A percentile compares a stretch with the other conserved stretches of the same genome.
Conservation (phyloP, 208 protist species). For the Trypanosoma cruzi region DNA sequence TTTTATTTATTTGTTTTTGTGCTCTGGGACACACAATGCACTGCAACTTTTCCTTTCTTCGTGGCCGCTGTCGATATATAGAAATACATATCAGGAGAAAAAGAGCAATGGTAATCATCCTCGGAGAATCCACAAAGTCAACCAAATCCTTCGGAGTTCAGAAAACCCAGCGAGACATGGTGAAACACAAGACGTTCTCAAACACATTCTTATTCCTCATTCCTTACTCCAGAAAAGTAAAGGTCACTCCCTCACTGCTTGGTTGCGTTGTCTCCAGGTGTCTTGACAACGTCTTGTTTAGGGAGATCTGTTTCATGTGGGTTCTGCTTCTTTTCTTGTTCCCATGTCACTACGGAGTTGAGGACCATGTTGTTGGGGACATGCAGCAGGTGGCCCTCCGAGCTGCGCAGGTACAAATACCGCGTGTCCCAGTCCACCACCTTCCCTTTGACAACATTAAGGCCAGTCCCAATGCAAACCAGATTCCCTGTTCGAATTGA, state of each 20-base stretch:
- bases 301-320: neutral
- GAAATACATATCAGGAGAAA: too few relatives aligned
- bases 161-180: too few relatives aligned
- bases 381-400: constrained; percentile 47
- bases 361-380: constrained; percentile 81
- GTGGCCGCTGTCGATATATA: too few relatives aligned
- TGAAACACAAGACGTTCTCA: constrained; percentile 2
- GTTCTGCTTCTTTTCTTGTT: constrained; percentile 20
- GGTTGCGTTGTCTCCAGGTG: neutral
- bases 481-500: constrained; percentile 63
- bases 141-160: too few relatives aligned
- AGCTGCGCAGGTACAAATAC: constrained; percentile 73
- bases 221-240: too few relatives aligned
- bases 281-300: neutral
- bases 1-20: too few relatives aligned
- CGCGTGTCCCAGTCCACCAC: constrained; percentile 80
- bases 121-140: neutral
- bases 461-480: constrained; percentile 60
- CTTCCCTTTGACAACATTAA: constrained; percentile 41
- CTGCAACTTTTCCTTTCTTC: too few relatives aligned
- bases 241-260: too few relatives aligned
- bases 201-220: too few relatives aligned
- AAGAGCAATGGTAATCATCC: neutral
- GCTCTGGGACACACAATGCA: too few relatives aligned
- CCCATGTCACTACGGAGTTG: constrained; percentile 69